phyloP scores from a whole-genome alignment of 805 yeast genomes.

The Saturnispora sanitii region DNA sequence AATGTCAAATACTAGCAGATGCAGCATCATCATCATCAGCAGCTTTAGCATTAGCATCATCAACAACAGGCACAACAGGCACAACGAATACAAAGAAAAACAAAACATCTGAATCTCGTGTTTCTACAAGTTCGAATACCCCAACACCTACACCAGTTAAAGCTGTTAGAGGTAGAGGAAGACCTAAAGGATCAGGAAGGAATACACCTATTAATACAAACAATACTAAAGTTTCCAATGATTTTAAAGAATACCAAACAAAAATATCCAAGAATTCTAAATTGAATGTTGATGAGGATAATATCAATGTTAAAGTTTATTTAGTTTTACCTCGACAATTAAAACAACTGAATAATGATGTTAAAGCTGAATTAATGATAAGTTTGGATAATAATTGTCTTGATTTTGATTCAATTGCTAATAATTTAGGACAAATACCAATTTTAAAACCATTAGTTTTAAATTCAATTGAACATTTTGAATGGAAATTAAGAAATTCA shows the following conservation, averaged over 20 bases:
- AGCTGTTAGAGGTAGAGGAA: slow-evolving; percentile 5
- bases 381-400: slow-evolving; percentile 36
- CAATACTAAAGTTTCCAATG: background rate
- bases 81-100: background rate
- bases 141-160: background rate
- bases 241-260: slow-evolving; percentile 22
- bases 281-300: slow-evolving; percentile 14
- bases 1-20: slow-evolving; percentile 6
- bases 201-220: background rate
- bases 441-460: slow-evolving; percentile 35
- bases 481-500: slow-evolving; percentile 14
- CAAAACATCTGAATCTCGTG: slow-evolving; percentile 1
- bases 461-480: slow-evolving; percentile 37
- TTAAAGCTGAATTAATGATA: slow-evolving; percentile 34
- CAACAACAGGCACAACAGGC: slow-evolving; percentile 1
- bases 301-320: slow-evolving; percentile 22
- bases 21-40: background rate
- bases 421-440: slow-evolving; percentile 26
- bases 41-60: background rate
- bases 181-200: background rate
- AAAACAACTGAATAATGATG: slow-evolving; percentile 25
- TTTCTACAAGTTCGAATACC: slow-evolving; percentile 1
- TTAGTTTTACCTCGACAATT: slow-evolving; percentile 39
- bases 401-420: slow-evolving; percentile 10
- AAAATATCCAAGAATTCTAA: slow-evolving; percentile 22